Percentiles rank a stretch among this genome's conserved stretches.
These are phyloP conservation scores for Stylosanthes scabra DNA, from an alignment of 331 rosid genomes.

Conservation along the genomic window DNA sequence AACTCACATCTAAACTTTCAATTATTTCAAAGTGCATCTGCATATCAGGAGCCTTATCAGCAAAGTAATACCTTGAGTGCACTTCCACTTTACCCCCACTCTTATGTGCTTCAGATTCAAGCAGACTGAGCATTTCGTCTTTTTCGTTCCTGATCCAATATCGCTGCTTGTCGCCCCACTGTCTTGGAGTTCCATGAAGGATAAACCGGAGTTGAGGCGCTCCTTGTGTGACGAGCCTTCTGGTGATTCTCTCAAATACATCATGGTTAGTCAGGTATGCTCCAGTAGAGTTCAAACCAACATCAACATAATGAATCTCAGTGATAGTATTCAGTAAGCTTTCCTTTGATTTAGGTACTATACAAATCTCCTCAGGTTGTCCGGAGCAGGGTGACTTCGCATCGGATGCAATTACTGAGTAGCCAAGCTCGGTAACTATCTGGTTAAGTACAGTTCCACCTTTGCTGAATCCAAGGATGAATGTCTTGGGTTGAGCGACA, in stretches of 20 bases:
- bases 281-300: conserved; percentile 78
- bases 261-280: conserved; percentile 67
- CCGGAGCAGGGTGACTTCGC: conserved; percentile 32
- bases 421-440: conserved; percentile 76
- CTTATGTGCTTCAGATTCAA: conserved; percentile 58
- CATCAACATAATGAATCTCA: conserved; percentile 89
- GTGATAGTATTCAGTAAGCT: conserved; percentile 63
- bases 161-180: conserved; percentile 71
- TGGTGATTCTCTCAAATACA: conserved; percentile 59
- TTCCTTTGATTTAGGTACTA: conserved; percentile 60
- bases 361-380: conserved; percentile 41
- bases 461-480: conserved; percentile 89
- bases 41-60: conserved; percentile 62
- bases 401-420: conserved; percentile 39
- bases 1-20: conserved; percentile 63
- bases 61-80: conserved; percentile 63
- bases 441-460: conserved; percentile 92
- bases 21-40: conserved; percentile 96
- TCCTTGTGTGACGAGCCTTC: conserved; percentile 45
- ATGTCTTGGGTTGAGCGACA: conserved; percentile 53
- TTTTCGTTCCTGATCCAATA: conserved; percentile 74
- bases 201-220: conserved; percentile 52
- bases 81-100: conserved; percentile 60
- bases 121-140: conserved; percentile 60
- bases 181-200: conserved; percentile 93